These are phyloP conservation scores for Brassica nigra DNA, from an alignment of 345 rosid species.

Conservation along the genomic window DNA sequence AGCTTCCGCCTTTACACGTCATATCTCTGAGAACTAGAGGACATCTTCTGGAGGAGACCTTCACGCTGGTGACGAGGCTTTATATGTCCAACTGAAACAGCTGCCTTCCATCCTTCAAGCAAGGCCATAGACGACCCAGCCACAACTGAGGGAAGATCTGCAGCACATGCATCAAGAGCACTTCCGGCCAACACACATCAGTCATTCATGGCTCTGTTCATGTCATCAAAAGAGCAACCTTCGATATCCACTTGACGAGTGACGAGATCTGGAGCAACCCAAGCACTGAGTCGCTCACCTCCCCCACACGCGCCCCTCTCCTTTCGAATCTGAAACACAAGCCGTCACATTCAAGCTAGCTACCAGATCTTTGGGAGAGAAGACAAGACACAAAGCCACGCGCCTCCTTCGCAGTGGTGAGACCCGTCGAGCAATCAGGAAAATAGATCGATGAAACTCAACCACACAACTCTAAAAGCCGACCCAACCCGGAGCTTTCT, in stretches of 20 bases:
- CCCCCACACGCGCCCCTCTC: background rate
- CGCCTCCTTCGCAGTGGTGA: background rate
- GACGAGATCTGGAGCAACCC: background rate
- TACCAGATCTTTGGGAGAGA: background rate
- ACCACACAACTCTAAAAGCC: background rate
- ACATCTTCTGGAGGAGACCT: background rate
- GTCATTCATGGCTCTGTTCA: background rate
- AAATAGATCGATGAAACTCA: background rate
- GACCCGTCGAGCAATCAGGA: background rate
- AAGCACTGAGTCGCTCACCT: background rate
- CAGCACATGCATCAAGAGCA: background rate
- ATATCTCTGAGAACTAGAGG: background rate
- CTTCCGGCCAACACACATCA: background rate
- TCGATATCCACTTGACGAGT: background rate
- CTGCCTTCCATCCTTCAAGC: background rate
- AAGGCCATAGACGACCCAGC: background rate
- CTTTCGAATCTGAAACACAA: background rate
- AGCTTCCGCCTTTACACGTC: background rate
- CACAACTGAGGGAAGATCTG: background rate
- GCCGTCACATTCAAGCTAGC: background rate
- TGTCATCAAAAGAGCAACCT: background rate
- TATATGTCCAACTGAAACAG: no score
- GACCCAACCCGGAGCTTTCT: background rate
- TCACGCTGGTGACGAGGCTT: background rate
- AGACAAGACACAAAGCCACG: background rate